phyloP scores from a whole-genome alignment of 169 alveolate species.

The Eimeria brunetti region DNA sequence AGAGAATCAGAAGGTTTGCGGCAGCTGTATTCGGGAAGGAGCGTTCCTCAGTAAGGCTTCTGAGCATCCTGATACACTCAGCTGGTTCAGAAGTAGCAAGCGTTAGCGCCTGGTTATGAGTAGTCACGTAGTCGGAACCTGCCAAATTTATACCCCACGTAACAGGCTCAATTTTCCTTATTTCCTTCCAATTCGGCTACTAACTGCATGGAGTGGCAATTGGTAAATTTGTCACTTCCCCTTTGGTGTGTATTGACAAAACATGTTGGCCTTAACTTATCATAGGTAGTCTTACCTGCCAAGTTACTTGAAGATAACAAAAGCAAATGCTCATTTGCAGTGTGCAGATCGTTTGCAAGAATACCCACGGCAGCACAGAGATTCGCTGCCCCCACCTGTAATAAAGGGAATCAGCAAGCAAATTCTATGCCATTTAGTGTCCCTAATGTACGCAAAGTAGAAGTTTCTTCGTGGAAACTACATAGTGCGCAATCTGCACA shows the following conservation, averaged over 20 bases:
- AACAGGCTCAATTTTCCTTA: neutral
- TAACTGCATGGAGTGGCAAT: neutral
- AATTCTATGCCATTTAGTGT: neutral
- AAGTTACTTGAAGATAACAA: constrained; percentile 3
- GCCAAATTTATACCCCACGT: neutral
- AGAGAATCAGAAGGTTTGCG: constrained; percentile 23
- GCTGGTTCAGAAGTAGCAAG: constrained; percentile 42
- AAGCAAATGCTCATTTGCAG: constrained; percentile 38
- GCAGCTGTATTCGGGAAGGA: neutral
- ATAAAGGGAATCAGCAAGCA: neutral
- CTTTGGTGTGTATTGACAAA: neutral
- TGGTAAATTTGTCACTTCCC: neutral
- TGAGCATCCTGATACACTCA: constrained; percentile 3
- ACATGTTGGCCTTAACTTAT: neutral
- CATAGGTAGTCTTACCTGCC: neutral
- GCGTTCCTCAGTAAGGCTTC: constrained; percentile 19
- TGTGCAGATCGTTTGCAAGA: neutral
- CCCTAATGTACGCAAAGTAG: neutral
- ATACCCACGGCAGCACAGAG: constrained; percentile 52
- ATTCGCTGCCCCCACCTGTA: constrained; percentile 69
- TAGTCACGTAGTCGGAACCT: constrained; percentile 56
- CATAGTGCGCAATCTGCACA: neutral
- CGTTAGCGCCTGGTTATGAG: constrained; percentile 41
- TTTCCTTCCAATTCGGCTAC: neutral
- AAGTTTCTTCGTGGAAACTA: neutral